Percentiles rank a stretch among this genome's conserved stretches.
These are phyloP conservation scores for Epicoccum sorghinum DNA, from an alignment of 2,329 filamentous ascomycete genomes.

Conservation along the genomic window DNA sequence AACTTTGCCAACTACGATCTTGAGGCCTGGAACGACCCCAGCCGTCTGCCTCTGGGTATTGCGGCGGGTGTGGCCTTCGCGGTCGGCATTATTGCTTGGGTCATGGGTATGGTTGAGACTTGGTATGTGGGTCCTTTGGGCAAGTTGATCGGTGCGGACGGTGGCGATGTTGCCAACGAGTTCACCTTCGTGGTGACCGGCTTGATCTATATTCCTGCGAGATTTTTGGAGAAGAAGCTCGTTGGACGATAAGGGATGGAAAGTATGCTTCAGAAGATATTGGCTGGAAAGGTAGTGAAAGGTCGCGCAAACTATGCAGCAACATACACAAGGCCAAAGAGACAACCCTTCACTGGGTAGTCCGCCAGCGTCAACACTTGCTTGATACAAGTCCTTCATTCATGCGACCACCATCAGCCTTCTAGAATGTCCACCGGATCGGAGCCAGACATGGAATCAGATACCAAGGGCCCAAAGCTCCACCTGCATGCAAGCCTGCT, in stretches of 20 bases:
- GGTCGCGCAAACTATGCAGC: too few relatives aligned
- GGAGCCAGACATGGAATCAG: too few relatives aligned
- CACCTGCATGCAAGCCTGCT: neutral
- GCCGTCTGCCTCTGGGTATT: slow-evolving; percentile 51
- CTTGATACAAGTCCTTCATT: too few relatives aligned
- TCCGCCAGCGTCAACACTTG: too few relatives aligned
- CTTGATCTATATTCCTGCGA: slow-evolving; percentile 36
- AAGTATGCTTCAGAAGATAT: too few relatives aligned
- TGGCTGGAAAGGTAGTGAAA: too few relatives aligned
- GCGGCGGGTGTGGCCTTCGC: slow-evolving; percentile 49
- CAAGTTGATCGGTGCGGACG: slow-evolving; percentile 30
- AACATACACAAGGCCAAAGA: too few relatives aligned
- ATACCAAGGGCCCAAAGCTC: too few relatives aligned
- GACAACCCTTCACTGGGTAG: too few relatives aligned
- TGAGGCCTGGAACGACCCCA: slow-evolving; percentile 54
- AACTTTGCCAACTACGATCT: slow-evolving; percentile 53
- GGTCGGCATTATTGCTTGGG: slow-evolving; percentile 52
- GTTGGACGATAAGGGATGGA: slow-evolving; percentile 22
- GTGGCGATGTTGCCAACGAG: slow-evolving; percentile 39
- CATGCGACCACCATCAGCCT: too few relatives aligned
- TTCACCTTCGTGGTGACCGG: slow-evolving; percentile 35
- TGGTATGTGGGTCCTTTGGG: slow-evolving; percentile 57
- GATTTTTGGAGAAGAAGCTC: slow-evolving; percentile 36
- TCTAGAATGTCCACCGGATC: too few relatives aligned
- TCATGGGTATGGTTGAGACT: slow-evolving; percentile 65